Evolutionary conservation across 2,329 filamentous ascomycete genomes (phyloP).

Genomic region (Stachybotrys echinatus): DNA sequence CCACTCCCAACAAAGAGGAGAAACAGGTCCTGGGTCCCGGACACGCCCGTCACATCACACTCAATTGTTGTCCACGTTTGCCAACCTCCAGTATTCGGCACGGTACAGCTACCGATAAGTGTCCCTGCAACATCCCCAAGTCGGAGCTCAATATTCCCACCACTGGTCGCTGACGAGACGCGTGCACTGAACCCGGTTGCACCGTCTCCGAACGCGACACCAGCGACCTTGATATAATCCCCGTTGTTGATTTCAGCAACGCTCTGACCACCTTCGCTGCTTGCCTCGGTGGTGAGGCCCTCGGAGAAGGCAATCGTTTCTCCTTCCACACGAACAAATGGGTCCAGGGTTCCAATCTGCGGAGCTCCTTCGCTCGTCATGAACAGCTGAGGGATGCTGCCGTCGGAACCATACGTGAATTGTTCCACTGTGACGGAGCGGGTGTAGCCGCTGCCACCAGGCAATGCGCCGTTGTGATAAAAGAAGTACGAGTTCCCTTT

Average conservation of each 20-base stretch:
- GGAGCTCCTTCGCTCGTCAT: constrained; percentile 20
- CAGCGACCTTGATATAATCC: constrained; percentile 25
- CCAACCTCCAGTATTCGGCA: constrained; percentile 20
- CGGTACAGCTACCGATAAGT: constrained; percentile 17
- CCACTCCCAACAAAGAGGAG: constrained; percentile 13
- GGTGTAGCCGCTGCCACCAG: constrained; percentile 18
- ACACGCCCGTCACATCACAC: constrained; percentile 13
- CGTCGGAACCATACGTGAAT: constrained; percentile 20
- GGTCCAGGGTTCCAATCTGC: constrained; percentile 18
- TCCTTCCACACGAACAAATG: constrained; percentile 19
- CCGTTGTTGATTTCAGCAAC: constrained; percentile 19
- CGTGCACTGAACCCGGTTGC: constrained; percentile 16
- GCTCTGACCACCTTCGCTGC: constrained; percentile 17
- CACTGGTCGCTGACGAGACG: constrained; percentile 16
- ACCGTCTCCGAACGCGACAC: constrained; percentile 21
- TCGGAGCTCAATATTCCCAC: constrained; percentile 20
- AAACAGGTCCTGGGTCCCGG: constrained; percentile 14
- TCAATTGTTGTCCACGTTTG: constrained; percentile 15
- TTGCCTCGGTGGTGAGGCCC: constrained; percentile 15
- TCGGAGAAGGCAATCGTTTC: constrained; percentile 22
- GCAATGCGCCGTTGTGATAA: constrained; percentile 25
- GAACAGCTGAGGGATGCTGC: constrained; percentile 18
- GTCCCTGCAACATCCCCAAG: constrained; percentile 17
- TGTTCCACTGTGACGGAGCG: constrained; percentile 20
- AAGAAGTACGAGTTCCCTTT: constrained; percentile 22